A percentile compares a stretch with the other conserved stretches of the same genome.
These are phyloP conservation scores for Micromonas commoda DNA, from an alignment of 139 green algal species.

Conservation along the genomic window DNA sequence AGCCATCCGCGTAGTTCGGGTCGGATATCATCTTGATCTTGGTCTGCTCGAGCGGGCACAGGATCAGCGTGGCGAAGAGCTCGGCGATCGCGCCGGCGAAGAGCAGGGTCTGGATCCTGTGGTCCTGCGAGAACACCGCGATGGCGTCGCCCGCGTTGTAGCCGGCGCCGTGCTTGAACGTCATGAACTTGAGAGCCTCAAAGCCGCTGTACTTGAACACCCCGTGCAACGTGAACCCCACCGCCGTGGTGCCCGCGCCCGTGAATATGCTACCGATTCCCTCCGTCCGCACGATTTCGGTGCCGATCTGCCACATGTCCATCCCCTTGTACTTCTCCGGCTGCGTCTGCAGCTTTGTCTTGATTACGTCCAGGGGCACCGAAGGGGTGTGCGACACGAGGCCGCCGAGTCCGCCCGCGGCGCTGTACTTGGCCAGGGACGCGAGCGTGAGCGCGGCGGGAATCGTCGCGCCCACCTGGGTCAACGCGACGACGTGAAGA, in stretches of 20 bases:
- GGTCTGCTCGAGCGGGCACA: conserved; percentile 4
- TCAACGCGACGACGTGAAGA: too few relatives aligned
- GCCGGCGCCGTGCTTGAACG: neutral
- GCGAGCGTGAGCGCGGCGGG: neutral
- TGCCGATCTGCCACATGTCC: neutral
- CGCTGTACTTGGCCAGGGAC: neutral
- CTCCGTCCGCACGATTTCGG: neutral
- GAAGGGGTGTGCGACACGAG: neutral
- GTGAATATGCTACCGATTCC: neutral
- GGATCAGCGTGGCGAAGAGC: neutral
- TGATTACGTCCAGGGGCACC: neutral
- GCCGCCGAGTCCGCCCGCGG: neutral
- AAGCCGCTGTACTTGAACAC: conserved; percentile 14
- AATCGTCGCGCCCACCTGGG: too few relatives aligned
- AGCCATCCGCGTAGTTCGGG: neutral
- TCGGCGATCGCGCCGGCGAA: neutral
- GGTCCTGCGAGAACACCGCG: neutral
- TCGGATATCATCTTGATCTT: neutral
- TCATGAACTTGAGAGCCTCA: conserved; percentile 2
- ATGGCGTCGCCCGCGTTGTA: neutral
- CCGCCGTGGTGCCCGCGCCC: neutral
- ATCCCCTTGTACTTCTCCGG: neutral
- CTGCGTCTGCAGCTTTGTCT: neutral
- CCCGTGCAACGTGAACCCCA: neutral
- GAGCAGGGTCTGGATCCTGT: neutral